Evolutionary conservation across 768 basidiomycete genomes (phyloP).

Genomic region (Xerocomellus dryophilus): DNA sequence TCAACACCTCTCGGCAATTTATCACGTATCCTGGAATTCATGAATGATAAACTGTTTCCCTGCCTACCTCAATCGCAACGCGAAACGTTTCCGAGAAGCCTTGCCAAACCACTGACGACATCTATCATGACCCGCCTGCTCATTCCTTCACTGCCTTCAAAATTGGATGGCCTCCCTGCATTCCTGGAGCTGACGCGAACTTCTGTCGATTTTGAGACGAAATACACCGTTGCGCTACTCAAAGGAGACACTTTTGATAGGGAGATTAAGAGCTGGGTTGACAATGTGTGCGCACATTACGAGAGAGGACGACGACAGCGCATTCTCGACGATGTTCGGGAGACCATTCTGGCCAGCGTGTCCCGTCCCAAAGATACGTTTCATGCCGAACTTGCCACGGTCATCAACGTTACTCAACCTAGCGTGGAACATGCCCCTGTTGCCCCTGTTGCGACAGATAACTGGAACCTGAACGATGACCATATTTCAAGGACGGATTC

Average conservation of each 20-base stretch:
- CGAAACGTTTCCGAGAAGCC: conserved; percentile 48
- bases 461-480: conserved; percentile 48
- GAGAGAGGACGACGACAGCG: conserved; percentile 68
- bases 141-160: conserved; percentile 65
- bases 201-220: conserved; percentile 68
- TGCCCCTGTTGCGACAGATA: conserved; percentile 30
- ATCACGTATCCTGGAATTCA: conserved; percentile 57
- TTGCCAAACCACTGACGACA: conserved; percentile 58
- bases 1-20: conserved; percentile 50
- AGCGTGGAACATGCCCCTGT: background rate
- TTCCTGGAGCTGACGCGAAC: conserved; percentile 57
- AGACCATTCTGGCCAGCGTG: conserved; percentile 43
- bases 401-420: background rate
- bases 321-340: conserved; percentile 62
- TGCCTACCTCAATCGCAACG: conserved; percentile 48
- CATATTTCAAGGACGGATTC: conserved; percentile 26
- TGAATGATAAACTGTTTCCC: conserved; percentile 55
- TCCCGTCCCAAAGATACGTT: conserved; percentile 24
- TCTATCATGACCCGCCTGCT: conserved; percentile 66
- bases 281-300: conserved; percentile 68
- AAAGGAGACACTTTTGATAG: conserved; percentile 46
- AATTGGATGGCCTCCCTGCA: conserved; percentile 53
- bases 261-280: conserved; percentile 65
- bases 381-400: conserved; percentile 19
- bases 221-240: conserved; percentile 48